Conservation (phyloP, 78 protist species). For the Guillardia theta region DNA sequence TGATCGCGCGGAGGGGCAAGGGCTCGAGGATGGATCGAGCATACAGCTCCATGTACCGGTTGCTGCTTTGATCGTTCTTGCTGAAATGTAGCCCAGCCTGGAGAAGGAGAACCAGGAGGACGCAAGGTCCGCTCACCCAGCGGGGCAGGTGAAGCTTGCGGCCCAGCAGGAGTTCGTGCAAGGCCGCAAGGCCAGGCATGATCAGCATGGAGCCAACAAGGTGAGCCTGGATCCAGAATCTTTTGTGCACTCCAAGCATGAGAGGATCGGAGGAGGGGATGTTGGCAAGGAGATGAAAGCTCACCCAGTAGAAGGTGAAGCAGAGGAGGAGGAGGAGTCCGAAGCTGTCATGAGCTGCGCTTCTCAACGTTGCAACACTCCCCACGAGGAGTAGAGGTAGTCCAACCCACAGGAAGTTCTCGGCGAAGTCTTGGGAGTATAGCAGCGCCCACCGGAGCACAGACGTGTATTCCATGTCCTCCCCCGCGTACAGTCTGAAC, state of each 20-base stretch:
- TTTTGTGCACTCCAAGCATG: not conserved
- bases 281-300: not conserved
- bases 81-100: not conserved
- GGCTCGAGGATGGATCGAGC: not conserved
- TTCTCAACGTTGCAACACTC: not conserved
- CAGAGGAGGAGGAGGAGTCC: not conserved
- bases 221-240: conserved; percentile 37
- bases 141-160: not conserved
- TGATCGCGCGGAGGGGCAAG: not conserved
- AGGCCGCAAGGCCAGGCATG: not conserved
- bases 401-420: not conserved
- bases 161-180: not conserved
- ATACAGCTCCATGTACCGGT: not conserved
- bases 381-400: not conserved
- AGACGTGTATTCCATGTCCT: not conserved
- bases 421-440: not conserved
- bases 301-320: not conserved
- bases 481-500: not conserved
- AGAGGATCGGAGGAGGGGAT: not conserved
- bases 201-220: not conserved
- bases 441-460: not conserved
- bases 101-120: not conserved
- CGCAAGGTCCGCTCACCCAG: not conserved
- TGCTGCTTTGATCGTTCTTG: not conserved
- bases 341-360: not conserved